A percentile compares a stretch with the other conserved stretches of the same genome.
Conservation (phyloP, 83 land plant species). For the Picea mariana region DNA sequence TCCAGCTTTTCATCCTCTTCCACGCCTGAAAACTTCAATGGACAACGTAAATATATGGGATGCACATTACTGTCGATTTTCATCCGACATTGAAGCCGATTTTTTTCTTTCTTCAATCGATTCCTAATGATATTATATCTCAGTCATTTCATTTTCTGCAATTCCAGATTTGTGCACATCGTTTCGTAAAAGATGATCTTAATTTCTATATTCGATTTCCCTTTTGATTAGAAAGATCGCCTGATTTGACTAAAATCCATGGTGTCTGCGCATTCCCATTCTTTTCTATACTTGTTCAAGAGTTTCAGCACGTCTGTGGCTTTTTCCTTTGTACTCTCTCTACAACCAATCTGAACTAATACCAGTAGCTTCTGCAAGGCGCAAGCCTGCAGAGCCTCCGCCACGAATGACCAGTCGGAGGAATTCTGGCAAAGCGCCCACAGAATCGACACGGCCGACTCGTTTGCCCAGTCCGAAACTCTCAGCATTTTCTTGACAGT, state of each 20-base stretch:
- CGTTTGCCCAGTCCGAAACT: slow-evolving; percentile 56
- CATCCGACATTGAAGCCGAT: too few relatives aligned
- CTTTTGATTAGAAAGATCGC: slow-evolving; percentile 15
- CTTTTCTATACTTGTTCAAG: slow-evolving; percentile 40
- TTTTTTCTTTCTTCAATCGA: too few relatives aligned
- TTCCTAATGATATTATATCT: neutral
- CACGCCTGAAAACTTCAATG: too few relatives aligned
- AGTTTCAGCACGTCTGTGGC: slow-evolving; percentile 52
- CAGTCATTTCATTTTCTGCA: too few relatives aligned
- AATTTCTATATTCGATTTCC: too few relatives aligned
- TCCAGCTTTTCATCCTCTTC: too few relatives aligned
- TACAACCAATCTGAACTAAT: slow-evolving; percentile 55
- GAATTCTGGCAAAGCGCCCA: slow-evolving; percentile 47
- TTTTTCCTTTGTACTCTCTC: slow-evolving; percentile 44
- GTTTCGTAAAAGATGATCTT: too few relatives aligned
- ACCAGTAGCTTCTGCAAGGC: slow-evolving; percentile 66
- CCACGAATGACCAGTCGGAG: slow-evolving; percentile 5
- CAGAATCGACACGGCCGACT: slow-evolving; percentile 38
- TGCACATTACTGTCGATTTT: too few relatives aligned
- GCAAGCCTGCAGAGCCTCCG: slow-evolving; percentile 49
- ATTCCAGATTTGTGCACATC: too few relatives aligned
- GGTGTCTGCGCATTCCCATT: slow-evolving; percentile 46
- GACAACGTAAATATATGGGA: too few relatives aligned
- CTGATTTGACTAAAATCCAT: slow-evolving; percentile 48
- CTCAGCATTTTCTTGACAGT: slow-evolving; percentile 57